phyloP scores from a whole-genome alignment of 371 early-diverging fungal genomes.

The Mucor racemosus region DNA sequence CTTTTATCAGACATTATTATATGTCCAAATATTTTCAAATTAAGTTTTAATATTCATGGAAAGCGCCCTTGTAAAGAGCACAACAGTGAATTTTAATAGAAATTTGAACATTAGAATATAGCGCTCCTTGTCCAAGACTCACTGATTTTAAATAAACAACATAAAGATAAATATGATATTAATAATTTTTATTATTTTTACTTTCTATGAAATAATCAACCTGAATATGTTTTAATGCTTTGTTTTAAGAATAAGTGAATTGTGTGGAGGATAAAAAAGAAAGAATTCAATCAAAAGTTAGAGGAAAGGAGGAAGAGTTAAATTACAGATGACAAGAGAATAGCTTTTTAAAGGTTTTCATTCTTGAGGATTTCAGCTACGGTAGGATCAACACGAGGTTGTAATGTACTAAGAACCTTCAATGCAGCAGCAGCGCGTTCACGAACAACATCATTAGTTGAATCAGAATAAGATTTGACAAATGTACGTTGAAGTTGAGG shows the following conservation, averaged over 20 bases:
- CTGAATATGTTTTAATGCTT: not conserved
- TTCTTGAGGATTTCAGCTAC: conserved; percentile 32
- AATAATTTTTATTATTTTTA: not conserved
- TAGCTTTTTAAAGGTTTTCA: conserved; percentile 13
- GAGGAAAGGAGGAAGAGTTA: not conserved
- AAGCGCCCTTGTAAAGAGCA: no score
- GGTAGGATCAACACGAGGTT: conserved; percentile 32
- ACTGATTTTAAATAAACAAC: no score
- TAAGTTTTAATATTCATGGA: no score
- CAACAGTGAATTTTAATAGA: no score
- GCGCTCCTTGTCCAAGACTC: no score
- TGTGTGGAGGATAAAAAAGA: not conserved
- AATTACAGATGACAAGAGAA: not conserved
- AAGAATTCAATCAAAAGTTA: not conserved
- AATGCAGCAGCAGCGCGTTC: conserved; percentile 83
- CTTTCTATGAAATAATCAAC: not conserved
- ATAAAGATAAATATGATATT: not conserved
- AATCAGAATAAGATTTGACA: conserved; percentile 87
- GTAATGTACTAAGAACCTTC: conserved; percentile 32
- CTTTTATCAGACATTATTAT: no score
- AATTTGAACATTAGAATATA: no score
- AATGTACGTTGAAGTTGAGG: conserved; percentile 98
- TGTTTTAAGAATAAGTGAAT: not conserved
- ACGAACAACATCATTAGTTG: conserved; percentile 71
- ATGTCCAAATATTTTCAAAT: no score